Evolutionary conservation across 495 filamentous ascomycete genomes (phyloP).

Genomic region (Hyaloscypha finlandica): DNA sequence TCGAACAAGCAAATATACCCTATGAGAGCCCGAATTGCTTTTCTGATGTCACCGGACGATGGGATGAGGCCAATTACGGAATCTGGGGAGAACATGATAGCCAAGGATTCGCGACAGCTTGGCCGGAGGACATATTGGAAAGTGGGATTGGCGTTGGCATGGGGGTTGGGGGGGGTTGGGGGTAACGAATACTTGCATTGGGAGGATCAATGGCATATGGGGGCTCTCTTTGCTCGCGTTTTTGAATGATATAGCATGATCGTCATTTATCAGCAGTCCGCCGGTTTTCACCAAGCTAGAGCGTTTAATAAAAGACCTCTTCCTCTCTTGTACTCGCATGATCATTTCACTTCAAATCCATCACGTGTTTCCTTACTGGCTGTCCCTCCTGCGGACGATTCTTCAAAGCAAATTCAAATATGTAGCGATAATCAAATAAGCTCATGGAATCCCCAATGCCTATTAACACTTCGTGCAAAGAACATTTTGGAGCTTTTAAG

Average conservation of each 20-base stretch:
- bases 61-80: not conserved
- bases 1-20: slow-evolving; percentile 21
- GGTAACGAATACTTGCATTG: not conserved
- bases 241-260: not conserved
- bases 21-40: not conserved
- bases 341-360: not conserved
- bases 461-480: no score
- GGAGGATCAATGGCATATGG: not conserved
- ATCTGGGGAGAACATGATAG: not conserved
- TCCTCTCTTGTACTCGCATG: not conserved
- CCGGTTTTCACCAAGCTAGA: not conserved
- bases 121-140: not conserved
- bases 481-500: no score
- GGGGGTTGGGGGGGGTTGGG: not conserved
- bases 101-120: not conserved
- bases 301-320: not conserved
- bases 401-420: not conserved
- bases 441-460: no score
- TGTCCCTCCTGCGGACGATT: not conserved
- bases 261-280: not conserved
- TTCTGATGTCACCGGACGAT: not conserved
- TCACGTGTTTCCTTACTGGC: not conserved
- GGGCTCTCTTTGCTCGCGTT: not conserved
- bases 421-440: not conserved
- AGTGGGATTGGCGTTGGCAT: not conserved